Percentiles rank a stretch among this genome's conserved stretches.
phyloP scores from a whole-genome alignment of 2,329 filamentous ascomycete species.

The Shiraia bambusicola region DNA sequence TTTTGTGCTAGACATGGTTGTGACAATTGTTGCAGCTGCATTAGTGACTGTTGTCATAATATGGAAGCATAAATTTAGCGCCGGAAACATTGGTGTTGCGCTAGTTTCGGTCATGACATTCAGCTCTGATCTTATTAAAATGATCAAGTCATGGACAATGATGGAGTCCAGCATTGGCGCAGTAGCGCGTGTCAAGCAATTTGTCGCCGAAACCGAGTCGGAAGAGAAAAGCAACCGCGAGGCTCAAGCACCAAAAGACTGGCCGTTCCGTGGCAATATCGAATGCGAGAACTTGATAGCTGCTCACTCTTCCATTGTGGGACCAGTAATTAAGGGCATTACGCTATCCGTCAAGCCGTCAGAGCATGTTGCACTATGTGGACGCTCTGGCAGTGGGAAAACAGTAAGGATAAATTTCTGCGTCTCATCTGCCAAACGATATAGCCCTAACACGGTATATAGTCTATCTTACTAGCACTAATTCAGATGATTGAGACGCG shows the following conservation, averaged over 20 bases:
- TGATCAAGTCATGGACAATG: conserved; percentile 55
- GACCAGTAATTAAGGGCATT: neutral
- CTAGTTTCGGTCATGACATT: conserved; percentile 54
- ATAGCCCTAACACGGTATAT: too few species aligned
- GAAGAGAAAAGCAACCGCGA: conserved; percentile 52
- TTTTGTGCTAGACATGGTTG: conserved; percentile 38
- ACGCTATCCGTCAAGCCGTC: too few species aligned
- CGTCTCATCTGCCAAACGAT: too few species aligned
- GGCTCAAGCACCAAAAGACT: conserved; percentile 32
- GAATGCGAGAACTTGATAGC: conserved; percentile 9
- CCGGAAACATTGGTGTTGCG: conserved; percentile 52
- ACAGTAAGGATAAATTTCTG: too few species aligned
- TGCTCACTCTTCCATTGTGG: neutral
- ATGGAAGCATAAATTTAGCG: conserved; percentile 39
- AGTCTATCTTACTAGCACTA: conserved; percentile 48
- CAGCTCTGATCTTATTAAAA: conserved; percentile 48
- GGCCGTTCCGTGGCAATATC: conserved; percentile 33
- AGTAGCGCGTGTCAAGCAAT: conserved; percentile 53
- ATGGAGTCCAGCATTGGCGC: conserved; percentile 60
- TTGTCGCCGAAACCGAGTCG: conserved; percentile 44
- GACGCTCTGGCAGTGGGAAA: too few species aligned
- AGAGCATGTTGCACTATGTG: too few species aligned
- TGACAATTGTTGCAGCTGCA: conserved; percentile 35
- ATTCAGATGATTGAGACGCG: conserved; percentile 49
- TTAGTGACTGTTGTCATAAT: conserved; percentile 36